These are phyloP conservation scores for Aspergillus melleus DNA, from an alignment of 2,329 filamentous ascomycete species.

Conservation along the genomic window DNA sequence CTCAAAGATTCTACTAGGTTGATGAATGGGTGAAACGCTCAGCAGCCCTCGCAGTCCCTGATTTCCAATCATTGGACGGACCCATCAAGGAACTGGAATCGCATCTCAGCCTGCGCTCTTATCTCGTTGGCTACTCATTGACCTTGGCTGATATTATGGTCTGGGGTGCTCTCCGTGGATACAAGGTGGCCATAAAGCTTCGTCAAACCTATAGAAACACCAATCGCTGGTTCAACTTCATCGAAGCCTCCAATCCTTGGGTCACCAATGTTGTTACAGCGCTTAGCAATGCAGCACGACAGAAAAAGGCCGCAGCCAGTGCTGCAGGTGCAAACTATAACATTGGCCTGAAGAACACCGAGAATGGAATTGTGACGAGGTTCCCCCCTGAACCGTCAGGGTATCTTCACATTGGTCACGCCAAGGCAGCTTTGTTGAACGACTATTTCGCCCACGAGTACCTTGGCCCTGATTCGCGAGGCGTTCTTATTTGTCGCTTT, in stretches of 20 bases:
- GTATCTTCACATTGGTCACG: slow-evolving; percentile 93
- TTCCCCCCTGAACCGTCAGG: slow-evolving; percentile 95
- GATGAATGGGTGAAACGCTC: background rate
- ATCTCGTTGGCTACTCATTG: slow-evolving; percentile 77
- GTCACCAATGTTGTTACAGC: slow-evolving; percentile 68
- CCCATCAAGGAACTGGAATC: background rate
- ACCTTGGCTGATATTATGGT: slow-evolving; percentile 76
- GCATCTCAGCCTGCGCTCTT: slow-evolving; percentile 81
- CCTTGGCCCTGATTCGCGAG: slow-evolving; percentile 63
- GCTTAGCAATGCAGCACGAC: slow-evolving; percentile 65
- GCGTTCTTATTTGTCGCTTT: slow-evolving; percentile 65
- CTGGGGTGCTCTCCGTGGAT: slow-evolving; percentile 79
- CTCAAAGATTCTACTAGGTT: background rate
- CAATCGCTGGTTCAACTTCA: slow-evolving; percentile 81
- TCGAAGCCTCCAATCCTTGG: slow-evolving; percentile 79
- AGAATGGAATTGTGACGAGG: slow-evolving; percentile 87
- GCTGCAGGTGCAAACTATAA: slow-evolving; percentile 79
- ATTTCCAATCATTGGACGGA: background rate
- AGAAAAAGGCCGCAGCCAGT: slow-evolving; percentile 67
- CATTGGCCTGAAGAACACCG: slow-evolving; percentile 78
- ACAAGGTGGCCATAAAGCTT: slow-evolving; percentile 64
- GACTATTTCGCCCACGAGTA: slow-evolving; percentile 97
- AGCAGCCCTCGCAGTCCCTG: background rate
- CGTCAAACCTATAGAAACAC: slow-evolving; percentile 30
- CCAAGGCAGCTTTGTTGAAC: slow-evolving; percentile 88